These are phyloP conservation scores for Falciphora oryzae DNA, from an alignment of 2,329 filamentous ascomycete genomes.

Conservation along the genomic window DNA sequence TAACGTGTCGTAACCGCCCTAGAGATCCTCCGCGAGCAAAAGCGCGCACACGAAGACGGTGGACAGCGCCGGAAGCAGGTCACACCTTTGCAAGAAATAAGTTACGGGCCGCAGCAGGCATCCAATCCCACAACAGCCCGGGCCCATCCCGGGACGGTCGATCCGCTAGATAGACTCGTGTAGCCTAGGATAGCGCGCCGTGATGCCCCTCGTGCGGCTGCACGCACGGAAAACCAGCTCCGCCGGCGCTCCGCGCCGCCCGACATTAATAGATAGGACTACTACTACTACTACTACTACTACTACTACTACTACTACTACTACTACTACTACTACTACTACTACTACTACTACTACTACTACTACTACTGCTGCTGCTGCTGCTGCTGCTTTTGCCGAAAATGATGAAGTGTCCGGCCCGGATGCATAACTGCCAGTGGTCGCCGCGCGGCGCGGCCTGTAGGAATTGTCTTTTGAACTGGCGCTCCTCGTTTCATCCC, in stretches of 20 bases:
- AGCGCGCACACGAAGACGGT: conserved; percentile 1
- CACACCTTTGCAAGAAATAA: conserved; percentile 4
- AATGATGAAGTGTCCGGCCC: too few relatives aligned
- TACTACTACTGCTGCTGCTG: too few relatives aligned
- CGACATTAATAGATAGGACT: conserved; percentile 1
- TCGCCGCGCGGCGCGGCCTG: too few relatives aligned
- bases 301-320: too few relatives aligned
- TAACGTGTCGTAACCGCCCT: not conserved
- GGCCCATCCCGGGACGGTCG: conserved; percentile 1
- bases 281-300: conserved; percentile 5
- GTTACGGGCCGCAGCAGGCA: conserved; percentile 3
- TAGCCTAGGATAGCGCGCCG: not conserved
- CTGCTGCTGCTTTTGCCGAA: too few relatives aligned
- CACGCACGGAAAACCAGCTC: not conserved
- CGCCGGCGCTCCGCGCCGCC: conserved; percentile 3
- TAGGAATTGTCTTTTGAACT: too few relatives aligned
- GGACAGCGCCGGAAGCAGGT: not conserved
- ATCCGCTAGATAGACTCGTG: conserved; percentile 4
- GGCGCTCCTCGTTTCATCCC: too few relatives aligned
- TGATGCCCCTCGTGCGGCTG: too few relatives aligned
- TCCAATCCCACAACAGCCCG: not conserved
- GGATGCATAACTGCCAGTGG: too few relatives aligned
- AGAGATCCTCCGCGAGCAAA: conserved; percentile 1
- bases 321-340: conserved; percentile 2
- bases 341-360: too few relatives aligned